Base-by-base conservation (phyloP, 768 basidiomycete species). In the Dendrothele bispora region DNA sequence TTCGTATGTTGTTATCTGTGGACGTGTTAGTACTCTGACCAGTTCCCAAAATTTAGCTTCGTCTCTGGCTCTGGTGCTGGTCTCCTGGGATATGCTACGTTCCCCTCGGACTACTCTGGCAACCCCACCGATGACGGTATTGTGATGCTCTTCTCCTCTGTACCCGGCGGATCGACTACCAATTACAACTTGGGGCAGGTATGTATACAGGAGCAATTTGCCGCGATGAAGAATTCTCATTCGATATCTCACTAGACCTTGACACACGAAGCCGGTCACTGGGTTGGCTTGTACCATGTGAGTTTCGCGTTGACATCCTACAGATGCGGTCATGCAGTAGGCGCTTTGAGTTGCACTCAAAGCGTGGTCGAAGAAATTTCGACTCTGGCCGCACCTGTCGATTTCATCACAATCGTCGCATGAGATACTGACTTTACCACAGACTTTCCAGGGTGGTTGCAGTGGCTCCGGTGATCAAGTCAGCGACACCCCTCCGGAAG, bases 241-340 rank as follows among this genome's bases (percentile, higher is more conserved):
- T n/a, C n/a, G n/a, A n/a, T n/a, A n/a, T n/a, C 36, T 21, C 43
- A 21, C 38, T 52, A 66, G 56, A 78, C 74, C 3, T 51, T 71
- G 21, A 69, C 66, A 2, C 76, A 78, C 55, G 75, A 77, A 55
- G 68, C 66, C 11, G 71, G 75, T 2, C 74, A 77, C 57, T 78
- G 74, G 74, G 58, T 70, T 45, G 74, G 74, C 10, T 60, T 76
- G 4, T 76, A 72, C 59, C 75, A 75, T 55, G 73, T 72, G n/a
- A n/a, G n/a, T n/a, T n/a, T n/a, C n/a, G n/a, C n/a, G n/a, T n/a
- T n/a, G n/a, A n/a, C n/a, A n/a, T n/a, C n/a, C n/a, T n/a, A n/a
- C n/a, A n/a, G n/a, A n/a, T n/a, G n/a, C n/a, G n/a, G n/a, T n/a
- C n/a, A n/a, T n/a, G n/a, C n/a, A n/a, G n/a, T n/a, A n/a, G n/a